A percentile compares a stretch with the other conserved stretches of the same genome.
Conservation (phyloP, 305 asterid genomes). For the Solanum hybrid region DNA sequence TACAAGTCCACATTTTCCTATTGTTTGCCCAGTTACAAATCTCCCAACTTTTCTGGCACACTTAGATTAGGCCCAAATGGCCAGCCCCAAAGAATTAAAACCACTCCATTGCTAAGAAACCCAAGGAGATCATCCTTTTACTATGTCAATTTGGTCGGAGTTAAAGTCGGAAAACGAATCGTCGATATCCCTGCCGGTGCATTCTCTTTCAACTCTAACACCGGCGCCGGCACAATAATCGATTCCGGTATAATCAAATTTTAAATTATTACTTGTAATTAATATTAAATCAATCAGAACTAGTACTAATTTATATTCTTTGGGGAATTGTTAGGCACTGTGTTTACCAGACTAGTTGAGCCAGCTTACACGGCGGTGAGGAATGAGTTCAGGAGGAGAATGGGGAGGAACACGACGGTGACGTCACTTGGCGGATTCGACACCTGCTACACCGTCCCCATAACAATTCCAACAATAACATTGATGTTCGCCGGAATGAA, state of each 20-base stretch:
- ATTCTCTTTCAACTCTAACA: slow-evolving; percentile 47
- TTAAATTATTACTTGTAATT: background rate
- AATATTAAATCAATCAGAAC: background rate
- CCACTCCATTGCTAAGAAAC: slow-evolving; percentile 55
- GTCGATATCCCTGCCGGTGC: slow-evolving; percentile 49
- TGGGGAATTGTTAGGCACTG: slow-evolving; percentile 35
- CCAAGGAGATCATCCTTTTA: slow-evolving; percentile 70
- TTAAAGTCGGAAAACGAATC: slow-evolving; percentile 46
- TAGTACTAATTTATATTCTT: background rate
- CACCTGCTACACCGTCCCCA: slow-evolving; percentile 74
- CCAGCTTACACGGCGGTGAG: slow-evolving; percentile 80
- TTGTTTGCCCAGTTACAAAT: slow-evolving; percentile 71
- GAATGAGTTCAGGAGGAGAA: slow-evolving; percentile 68
- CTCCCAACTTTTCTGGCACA: slow-evolving; percentile 56
- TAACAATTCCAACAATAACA: slow-evolving; percentile 54
- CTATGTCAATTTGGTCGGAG: slow-evolving; percentile 60
- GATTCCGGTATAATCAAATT: slow-evolving; percentile 48
- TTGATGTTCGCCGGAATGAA: slow-evolving; percentile 80
- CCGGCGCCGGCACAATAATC: slow-evolving; percentile 73
- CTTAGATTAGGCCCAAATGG: slow-evolving; percentile 54
- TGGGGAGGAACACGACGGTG: slow-evolving; percentile 48
- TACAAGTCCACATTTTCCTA: slow-evolving; percentile 80
- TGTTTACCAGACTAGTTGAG: slow-evolving; percentile 64
- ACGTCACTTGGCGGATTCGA: slow-evolving; percentile 84
- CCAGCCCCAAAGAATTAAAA: slow-evolving; percentile 64